Evolutionary conservation across 1,139 yeast species (phyloP), one percentile per base, ranked within the genome.

Genomic region (Hyphopichia fennica): DNA sequence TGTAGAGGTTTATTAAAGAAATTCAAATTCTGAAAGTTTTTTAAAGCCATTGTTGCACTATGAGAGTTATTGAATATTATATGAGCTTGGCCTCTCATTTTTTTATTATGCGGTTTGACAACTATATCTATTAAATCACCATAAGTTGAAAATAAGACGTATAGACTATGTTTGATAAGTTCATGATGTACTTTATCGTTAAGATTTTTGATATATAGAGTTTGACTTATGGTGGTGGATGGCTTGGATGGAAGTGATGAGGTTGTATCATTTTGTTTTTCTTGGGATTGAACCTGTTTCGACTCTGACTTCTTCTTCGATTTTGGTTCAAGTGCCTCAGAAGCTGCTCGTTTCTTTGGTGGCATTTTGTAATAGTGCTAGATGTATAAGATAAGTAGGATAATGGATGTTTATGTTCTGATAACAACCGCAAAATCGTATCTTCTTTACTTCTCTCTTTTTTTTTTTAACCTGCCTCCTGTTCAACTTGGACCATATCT

Each of bases 21-120:
- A 9, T 46, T 48, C 38, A 68, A 67, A 2, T 74, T 75, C 43
- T 84, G 79, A 7, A 82, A 56, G 8, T 71, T 60, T 34, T 72
- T 60, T 48, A 78, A 44, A 0, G 95, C 93, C 29, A 62, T 44
- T 1, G 71, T 62, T 0, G 95, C 87, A 37, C 75, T 72, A 5
- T 67, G 66, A 1, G 69, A 49, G 35, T 73, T 72, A 20, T 75
- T 72, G 45, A 82, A 78, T 5, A 80, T 74, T 1, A 88, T 62
- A 66, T 86, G 89, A 0, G 95, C 96, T 59, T 86, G 95, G 0
- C 96, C 96, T 34, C 91, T 69, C 69, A 81, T 71, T 50, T 70
- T 70, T 42, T 53, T 56, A 33, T 53, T 50, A 13, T 70, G 65
- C 16, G 73, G 67, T 40, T 73, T 72, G 38, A 72, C 56, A 25